Percentiles rank a stretch among this genome's conserved stretches.
These are phyloP conservation scores for Erysimum cheiri DNA, from an alignment of 441 rosid genomes.

Conservation along the genomic window DNA sequence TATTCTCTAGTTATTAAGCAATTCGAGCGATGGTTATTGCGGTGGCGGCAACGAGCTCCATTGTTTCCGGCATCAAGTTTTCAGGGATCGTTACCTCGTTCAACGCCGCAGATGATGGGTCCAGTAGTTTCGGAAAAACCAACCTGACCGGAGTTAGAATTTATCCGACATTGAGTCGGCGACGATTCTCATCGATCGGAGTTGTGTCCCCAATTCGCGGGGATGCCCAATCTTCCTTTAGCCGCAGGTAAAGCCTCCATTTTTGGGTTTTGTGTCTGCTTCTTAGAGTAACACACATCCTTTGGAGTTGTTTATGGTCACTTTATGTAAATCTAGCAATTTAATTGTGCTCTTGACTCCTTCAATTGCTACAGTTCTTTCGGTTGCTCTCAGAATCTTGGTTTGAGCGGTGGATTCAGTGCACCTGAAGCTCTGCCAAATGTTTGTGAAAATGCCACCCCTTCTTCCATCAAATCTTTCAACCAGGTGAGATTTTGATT, in stretches of 20 bases:
- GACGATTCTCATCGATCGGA: conserved; percentile 19
- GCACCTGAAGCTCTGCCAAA: conserved; percentile 40
- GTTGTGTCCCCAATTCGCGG: conserved; percentile 18
- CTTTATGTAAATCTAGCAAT: conserved; percentile 19
- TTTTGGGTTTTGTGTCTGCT: conserved; percentile 10
- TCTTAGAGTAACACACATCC: conserved; percentile 26
- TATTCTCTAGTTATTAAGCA: background rate
- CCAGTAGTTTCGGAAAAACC: conserved; percentile 14
- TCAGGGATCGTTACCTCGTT: conserved; percentile 30
- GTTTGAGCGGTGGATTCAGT: background rate
- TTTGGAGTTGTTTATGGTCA: conserved; percentile 1
- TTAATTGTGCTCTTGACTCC: background rate
- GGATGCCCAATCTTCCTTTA: conserved; percentile 17
- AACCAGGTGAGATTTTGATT: conserved; percentile 51
- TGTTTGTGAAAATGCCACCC: conserved; percentile 39
- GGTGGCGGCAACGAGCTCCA: conserved; percentile 26
- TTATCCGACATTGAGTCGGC: conserved; percentile 21
- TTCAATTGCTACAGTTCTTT: conserved; percentile 34
- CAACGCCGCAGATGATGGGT: conserved; percentile 12
- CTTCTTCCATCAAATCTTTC: conserved; percentile 53
- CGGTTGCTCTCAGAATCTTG: conserved; percentile 15
- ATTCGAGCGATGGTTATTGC: background rate
- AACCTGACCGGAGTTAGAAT: conserved; percentile 1
- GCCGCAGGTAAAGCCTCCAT: conserved; percentile 17
- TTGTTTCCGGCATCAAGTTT: conserved; percentile 36